phyloP scores from a whole-genome alignment of 805 yeast genomes.

The Starmerella sp. region DNA sequence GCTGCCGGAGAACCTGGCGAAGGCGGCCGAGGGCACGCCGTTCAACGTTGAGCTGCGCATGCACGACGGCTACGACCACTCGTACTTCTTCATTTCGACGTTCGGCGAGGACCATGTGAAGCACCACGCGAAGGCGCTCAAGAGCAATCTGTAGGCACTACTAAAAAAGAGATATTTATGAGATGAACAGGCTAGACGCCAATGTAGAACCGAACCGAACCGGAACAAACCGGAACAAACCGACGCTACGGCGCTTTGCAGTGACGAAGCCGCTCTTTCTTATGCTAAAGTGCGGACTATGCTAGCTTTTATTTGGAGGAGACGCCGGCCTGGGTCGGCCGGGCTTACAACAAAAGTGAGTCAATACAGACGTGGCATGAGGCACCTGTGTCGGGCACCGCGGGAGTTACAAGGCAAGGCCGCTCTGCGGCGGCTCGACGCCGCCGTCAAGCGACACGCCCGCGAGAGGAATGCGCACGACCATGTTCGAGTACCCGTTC shows the following conservation, averaged over 20 bases:
- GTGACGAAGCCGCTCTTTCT: too few species aligned
- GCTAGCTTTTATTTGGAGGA: too few species aligned
- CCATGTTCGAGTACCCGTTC: conserved; percentile 22
- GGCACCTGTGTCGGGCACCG: too few species aligned
- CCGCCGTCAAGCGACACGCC: conserved; percentile 23
- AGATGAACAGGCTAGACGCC: neutral
- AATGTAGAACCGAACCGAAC: too few species aligned
- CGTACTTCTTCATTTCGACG: conserved; percentile 71
- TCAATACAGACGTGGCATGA: too few species aligned
- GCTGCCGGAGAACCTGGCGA: conserved; percentile 61
- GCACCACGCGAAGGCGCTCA: conserved; percentile 57
- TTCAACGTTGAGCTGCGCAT: conserved; percentile 49
- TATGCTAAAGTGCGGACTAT: too few species aligned
- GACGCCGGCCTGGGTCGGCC: too few species aligned
- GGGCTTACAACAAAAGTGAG: too few species aligned
- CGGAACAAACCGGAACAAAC: too few species aligned
- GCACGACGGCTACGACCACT: conserved; percentile 83
- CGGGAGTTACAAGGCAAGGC: neutral
- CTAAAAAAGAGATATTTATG: neutral
- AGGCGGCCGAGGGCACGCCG: conserved; percentile 44
- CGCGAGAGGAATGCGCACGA: conserved; percentile 21
- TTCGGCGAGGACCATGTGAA: conserved; percentile 75
- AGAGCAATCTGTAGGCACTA: neutral
- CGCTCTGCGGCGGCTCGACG: conserved; percentile 12
- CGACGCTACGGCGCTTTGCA: too few species aligned